Evolutionary conservation across 129 eudicot species (phyloP).

Genomic region (Centaurea solstitialis): DNA sequence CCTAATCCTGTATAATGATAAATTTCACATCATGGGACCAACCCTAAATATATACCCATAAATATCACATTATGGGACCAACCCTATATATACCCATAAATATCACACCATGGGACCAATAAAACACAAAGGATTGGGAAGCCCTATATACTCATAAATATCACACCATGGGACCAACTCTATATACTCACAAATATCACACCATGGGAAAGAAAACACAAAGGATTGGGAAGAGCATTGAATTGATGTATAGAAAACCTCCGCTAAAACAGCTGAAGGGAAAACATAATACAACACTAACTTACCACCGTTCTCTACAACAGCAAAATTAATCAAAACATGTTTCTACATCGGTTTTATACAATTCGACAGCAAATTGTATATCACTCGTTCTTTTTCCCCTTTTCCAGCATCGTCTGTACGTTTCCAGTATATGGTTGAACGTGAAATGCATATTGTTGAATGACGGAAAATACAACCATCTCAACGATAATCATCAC

Average conservation of each 20-base stretch:
- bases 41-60: no score
- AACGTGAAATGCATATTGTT: slow-evolving; percentile 85
- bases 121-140: no score
- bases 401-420: slow-evolving; percentile 43
- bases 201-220: background rate
- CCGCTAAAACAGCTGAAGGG: background rate
- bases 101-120: no score
- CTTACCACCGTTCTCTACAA: background rate
- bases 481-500: slow-evolving; percentile 69
- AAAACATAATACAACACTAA: background rate
- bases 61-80: no score
- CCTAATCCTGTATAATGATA: no score
- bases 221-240: background rate
- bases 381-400: slow-evolving; percentile 29
- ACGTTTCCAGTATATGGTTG: slow-evolving; percentile 76
- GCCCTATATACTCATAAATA: no score
- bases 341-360: background rate
- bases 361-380: background rate
- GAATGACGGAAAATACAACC: slow-evolving; percentile 80
- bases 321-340: background rate
- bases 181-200: no score
- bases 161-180: no score
- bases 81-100: no score
- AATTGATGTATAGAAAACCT: background rate
- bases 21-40: no score